Base-by-base conservation (phyloP, 2,329 filamentous ascomycete genomes). In the Diaporthe batatas region DNA sequence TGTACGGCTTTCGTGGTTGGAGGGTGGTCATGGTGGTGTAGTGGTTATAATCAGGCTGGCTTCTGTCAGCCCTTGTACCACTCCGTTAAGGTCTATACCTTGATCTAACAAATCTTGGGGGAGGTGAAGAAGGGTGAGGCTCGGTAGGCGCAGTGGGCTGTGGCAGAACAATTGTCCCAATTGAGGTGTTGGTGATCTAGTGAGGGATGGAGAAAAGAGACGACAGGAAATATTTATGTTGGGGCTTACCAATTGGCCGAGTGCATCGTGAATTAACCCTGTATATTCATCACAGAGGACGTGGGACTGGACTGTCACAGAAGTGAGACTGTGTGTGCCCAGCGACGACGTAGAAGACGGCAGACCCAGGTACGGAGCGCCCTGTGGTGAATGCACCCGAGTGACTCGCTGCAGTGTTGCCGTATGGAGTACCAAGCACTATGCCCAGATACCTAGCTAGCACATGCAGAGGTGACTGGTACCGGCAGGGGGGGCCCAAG, bases 1-100 rank as follows among this genome's bases (percentile, higher is more conserved):
- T 91, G 84, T 98, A 98, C 0, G 94, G 91, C 72, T 89, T 85
- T 72, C 94, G 90, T 64, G 94, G 94, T 57, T 88, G 84, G 57
- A 97, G 88, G 53, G 92, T 92, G 16, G 95, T 93, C 96, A 98
- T 98, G 71, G 75, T 79, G 74, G 39, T n/a, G 25, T 47, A n/a
- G 10, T 11, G 62, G 12, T 72, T 42, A 47, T 68, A 21, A 49
- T 21, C 18, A 42, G 6, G 32, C 55, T 25, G 14, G 7, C 3
- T 44, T 44, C 47, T 44, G 57, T 54, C 34, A 62, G 57, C 36
- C 39, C 53, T 34, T 54, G 34, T 21, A 29, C 18, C 32, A 53
- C 21, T 29, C n/a, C n/a, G 42, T 12, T 39, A 32, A n/a, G 47
- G 21, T 12, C 10, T 32, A 21, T 34, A 6, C n/a, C 14, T 23